These are phyloP conservation scores for Vaccinium macrocarpon DNA, from an alignment of 148 eudicot species.

Conservation along the genomic window DNA sequence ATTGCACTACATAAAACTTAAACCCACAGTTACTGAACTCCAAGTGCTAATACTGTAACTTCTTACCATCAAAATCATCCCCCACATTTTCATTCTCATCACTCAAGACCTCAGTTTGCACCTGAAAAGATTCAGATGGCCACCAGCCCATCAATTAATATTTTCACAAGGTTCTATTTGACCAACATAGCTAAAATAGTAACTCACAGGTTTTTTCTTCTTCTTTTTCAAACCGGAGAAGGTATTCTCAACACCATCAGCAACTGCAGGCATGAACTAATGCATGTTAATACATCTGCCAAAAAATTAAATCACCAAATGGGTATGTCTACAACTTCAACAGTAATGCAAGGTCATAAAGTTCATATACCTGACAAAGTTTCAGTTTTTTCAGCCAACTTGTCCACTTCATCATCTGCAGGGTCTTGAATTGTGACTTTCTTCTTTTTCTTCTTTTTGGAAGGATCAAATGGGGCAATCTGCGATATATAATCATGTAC, in stretches of 20 bases:
- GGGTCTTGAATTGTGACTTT: slow-evolving; percentile 68
- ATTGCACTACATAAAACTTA: neutral
- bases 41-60: neutral
- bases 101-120: slow-evolving; percentile 44
- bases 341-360: neutral
- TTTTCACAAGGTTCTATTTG: neutral
- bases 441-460: slow-evolving; percentile 84
- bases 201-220: slow-evolving; percentile 74
- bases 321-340: neutral
- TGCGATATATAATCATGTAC: slow-evolving; percentile 19
- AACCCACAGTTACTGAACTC: neutral
- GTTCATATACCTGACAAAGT: slow-evolving; percentile 44
- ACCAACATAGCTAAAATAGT: neutral
- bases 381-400: slow-evolving; percentile 58
- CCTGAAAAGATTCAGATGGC: slow-evolving; percentile 35
- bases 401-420: slow-evolving; percentile 55
- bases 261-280: slow-evolving; percentile 36
- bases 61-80: slow-evolving; percentile 57
- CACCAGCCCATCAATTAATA: slow-evolving; percentile 14
- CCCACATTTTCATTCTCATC: slow-evolving; percentile 49
- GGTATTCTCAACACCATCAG: slow-evolving; percentile 55
- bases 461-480: slow-evolving; percentile 67
- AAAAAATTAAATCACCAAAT: neutral
- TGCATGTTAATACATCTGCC: neutral
- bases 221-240: slow-evolving; percentile 79